Evolutionary conservation across 2,329 filamentous ascomycete species (phyloP), one percentile per base, ranked within the genome.

Genomic region (Cryphonectria radicalis): DNA sequence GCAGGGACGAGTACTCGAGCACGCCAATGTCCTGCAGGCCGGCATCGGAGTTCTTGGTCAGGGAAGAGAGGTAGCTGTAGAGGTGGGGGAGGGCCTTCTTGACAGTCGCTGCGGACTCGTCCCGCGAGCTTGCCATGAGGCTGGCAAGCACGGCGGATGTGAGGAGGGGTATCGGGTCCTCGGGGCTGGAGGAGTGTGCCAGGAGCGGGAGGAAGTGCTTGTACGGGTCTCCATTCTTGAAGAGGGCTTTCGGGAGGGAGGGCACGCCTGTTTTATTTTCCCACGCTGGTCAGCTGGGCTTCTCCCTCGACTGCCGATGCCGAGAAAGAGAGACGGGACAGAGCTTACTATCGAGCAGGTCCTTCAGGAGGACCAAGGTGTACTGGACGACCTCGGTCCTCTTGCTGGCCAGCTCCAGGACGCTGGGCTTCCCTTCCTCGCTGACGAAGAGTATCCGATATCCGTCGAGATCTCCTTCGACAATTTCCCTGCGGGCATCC

Each of bases 1-100:
- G 86, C 43, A 99, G 85, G 28, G 92, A 87, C 50, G 96, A 98
- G 82, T 95, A 97, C 79, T 95, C 90, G 78, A 96, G 93, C 17
- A 98, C 94, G 37, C 94, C 95, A 78, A 98, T 97, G 79, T 99
- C 96, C 82, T 99, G 96, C 70, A 97, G 87, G 55, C 94, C 94
- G 69, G 93, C 92, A 82, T 99, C 96, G 59, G 92, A 88, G 79
- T 91, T 94, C 84, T 94, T 94, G 71, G 93, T 91, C 70, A 98
- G 86, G 68, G 90, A 90, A 10, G 94, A 93, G 42, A 98, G 89
- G 81, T 98, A 98, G 78, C 89, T 91, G 81, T 96, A 93, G 66
- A 98, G 87, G 77, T 93, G 87, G 25, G 94, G 92, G 62, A 98
- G 88, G 28, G 94, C 93, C 75, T 79, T 80, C 72, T 93, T 87